Evolutionary conservation across 768 basidiomycete species (phyloP), one percentile per base, ranked within the genome.

Genomic region (Panaeolus cyanescens): DNA sequence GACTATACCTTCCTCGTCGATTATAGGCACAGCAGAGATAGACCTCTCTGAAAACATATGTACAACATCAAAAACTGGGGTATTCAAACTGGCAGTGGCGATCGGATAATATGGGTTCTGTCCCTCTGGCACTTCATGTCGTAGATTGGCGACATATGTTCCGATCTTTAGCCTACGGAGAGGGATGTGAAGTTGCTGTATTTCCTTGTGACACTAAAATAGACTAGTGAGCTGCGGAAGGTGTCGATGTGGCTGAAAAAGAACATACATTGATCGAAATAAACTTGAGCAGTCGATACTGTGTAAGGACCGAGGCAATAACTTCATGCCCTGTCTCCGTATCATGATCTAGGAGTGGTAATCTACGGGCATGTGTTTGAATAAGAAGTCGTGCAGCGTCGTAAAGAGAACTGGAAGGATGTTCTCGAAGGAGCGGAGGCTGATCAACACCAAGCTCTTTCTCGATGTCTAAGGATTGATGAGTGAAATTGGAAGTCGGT

Each of bases 241-340:
- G 19, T 15, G 6, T 28, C 32, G 20, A 61, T 42, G n/a, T 55
- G 45, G 39, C 58, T 50, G 39, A 54, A 22, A 59, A 19, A 55
- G 39, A 25, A 77, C 86, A 59, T 69, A 96, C 96, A 75, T 99
- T 99, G 70, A 96, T 96, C 32, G 97, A 88, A 62, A 99, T 96
- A 74, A 98, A 99, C 75, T 99, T 99, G 77, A 99, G 89, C 15
- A 99, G 90, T 33, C 97, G 87, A 70, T 99, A 99, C 74, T 99
- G 97, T 0, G 97, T 99, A 59, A 99, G 79, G 4, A 99, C 96
- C 22, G 92, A 95, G 22, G 99, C 89, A 68, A 99, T 93, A 40
- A 98, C 89, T 76, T 99, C 95, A 58, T 96, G 94, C 8, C 92
- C 93, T 3, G 96, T 98, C 72, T 95, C 93, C 1, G 92, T 84